A percentile compares a stretch with the other conserved stretches of the same genome.
Conservation (phyloP, 768 basidiomycete genomes). For the Sarcodon sp. region DNA sequence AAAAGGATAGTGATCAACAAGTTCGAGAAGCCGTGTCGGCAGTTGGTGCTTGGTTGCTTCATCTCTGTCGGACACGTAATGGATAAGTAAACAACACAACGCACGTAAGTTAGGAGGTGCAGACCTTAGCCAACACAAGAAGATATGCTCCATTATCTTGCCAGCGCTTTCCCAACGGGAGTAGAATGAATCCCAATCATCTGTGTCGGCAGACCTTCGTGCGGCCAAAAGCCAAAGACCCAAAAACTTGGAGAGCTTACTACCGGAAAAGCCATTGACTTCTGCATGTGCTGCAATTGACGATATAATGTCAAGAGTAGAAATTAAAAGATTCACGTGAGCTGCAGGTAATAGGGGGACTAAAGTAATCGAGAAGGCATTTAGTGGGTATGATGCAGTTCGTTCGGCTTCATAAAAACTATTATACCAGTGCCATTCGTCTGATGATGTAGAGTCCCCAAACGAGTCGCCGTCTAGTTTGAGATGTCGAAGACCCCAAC, state of each 20-base stretch:
- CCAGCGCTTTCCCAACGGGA: slow-evolving; percentile 64
- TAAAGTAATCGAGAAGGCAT: slow-evolving; percentile 49
- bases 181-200: slow-evolving; percentile 59
- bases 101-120: slow-evolving; percentile 4
- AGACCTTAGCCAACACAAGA: slow-evolving; percentile 61
- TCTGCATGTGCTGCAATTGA: slow-evolving; percentile 65
- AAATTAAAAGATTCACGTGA: slow-evolving; percentile 45
- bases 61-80: slow-evolving; percentile 26
- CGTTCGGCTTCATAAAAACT: slow-evolving; percentile 51
- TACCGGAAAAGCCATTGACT: slow-evolving; percentile 60
- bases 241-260: slow-evolving; percentile 61
- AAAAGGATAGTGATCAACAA: slow-evolving; percentile 63
- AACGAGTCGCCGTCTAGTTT: slow-evolving; percentile 46
- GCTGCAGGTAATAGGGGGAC: slow-evolving; percentile 43
- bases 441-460: slow-evolving; percentile 26
- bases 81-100: slow-evolving; percentile 1
- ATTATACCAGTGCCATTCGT: slow-evolving; percentile 51
- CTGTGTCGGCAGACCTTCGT: slow-evolving; percentile 30
- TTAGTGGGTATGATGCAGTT: slow-evolving; percentile 41
- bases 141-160: slow-evolving; percentile 63
- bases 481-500: slow-evolving; percentile 73
- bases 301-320: slow-evolving; percentile 49
- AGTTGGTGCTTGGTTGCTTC: slow-evolving; percentile 41
- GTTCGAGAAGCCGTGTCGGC: slow-evolving; percentile 59
- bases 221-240: slow-evolving; percentile 61